These are phyloP conservation scores for Podospora sp. DNA, from an alignment of 495 filamentous ascomycete genomes.

Conservation along the genomic window DNA sequence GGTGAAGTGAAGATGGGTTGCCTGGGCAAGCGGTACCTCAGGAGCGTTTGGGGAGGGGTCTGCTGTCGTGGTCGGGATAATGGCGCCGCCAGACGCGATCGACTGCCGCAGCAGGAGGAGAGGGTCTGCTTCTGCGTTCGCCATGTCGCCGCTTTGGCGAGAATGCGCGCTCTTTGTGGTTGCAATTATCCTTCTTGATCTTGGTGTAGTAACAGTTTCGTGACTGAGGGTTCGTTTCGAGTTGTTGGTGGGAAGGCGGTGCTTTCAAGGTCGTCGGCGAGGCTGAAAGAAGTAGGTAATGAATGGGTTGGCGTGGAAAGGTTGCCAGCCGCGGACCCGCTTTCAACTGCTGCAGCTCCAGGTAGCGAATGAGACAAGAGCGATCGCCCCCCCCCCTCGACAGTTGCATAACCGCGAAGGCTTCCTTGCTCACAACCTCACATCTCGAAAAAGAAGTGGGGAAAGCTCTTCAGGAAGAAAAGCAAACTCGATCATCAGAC, in stretches of 20 bases:
- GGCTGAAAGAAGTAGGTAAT: constrained; percentile 14
- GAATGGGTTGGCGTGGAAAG: background rate
- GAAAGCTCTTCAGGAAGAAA: no score
- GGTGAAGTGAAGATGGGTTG: constrained; percentile 81
- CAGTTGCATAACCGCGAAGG: background rate
- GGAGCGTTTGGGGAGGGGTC: constrained; percentile 43
- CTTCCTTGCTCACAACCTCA: background rate
- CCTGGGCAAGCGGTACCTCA: constrained; percentile 64
- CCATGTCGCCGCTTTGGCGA: constrained; percentile 34
- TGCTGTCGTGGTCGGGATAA: constrained; percentile 68
- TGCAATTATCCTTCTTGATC: background rate
- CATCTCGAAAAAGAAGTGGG: background rate
- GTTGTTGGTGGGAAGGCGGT: constrained; percentile 5
- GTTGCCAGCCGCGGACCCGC: background rate
- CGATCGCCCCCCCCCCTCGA: background rate
- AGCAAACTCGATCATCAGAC: no score
- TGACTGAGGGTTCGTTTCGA: background rate
- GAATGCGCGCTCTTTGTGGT: background rate
- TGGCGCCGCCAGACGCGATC: constrained; percentile 64
- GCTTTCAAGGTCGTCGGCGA: constrained; percentile 9
- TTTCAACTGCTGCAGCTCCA: constrained; percentile 6
- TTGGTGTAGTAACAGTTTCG: background rate
- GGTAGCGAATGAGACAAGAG: background rate
- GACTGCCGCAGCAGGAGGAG: constrained; percentile 78
- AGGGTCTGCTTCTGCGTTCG: constrained; percentile 59